Base-by-base conservation (phyloP, 2,329 filamentous ascomycete genomes). In the Phaeomoniella chlamydospora region DNA sequence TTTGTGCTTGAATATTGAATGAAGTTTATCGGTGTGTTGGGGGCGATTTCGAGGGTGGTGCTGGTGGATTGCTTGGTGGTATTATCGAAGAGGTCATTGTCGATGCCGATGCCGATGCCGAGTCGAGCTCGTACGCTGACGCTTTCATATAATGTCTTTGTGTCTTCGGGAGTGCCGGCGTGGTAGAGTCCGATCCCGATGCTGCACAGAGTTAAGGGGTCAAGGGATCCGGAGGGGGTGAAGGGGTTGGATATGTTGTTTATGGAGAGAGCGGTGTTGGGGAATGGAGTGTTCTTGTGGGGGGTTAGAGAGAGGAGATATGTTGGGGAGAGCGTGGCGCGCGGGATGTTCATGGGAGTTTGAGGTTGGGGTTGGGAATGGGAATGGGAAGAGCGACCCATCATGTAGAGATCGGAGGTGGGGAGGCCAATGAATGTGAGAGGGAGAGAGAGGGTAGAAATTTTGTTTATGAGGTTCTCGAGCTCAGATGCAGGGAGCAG, bases 211-310 rank as follows among this genome's bases (percentile, higher is more conserved):
- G 62, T 61, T 34, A 84, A 50, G 1, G 78, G 78, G 55, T 83
- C 79, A 29, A 69, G 74, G 13, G 62, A 72, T 0, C 78, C 79
- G 47, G 77, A 72, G 0, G 79, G 79, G 4, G 79, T 83, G 46
- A 84, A 83, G 0, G 78, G 76, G 49, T 84, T 84, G 13, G 78
- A 78, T 11, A 84, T 70, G 46, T 84, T 84, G 48, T 83, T 83
- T 26, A 80, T 65, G 2, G 74, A 70, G 4, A 83, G 64, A 11
- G 72, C 73, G 14, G 66, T 74, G 39, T 74, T 64, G n/a, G n/a
- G n/a, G n/a, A n/a, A n/a, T n/a, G n/a, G n/a, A 3, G 83, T 50
- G 0, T 62, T 63, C 40, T 74, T 65, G 15, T 69, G 58, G 29
- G 65, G 60, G 40, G 82, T 77, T 56, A 83, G 60, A 3, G 69